Evolutionary conservation across 139 green algal species (phyloP), one percentile per base, ranked within the genome.

Genomic region (Bryopsis sp.): DNA sequence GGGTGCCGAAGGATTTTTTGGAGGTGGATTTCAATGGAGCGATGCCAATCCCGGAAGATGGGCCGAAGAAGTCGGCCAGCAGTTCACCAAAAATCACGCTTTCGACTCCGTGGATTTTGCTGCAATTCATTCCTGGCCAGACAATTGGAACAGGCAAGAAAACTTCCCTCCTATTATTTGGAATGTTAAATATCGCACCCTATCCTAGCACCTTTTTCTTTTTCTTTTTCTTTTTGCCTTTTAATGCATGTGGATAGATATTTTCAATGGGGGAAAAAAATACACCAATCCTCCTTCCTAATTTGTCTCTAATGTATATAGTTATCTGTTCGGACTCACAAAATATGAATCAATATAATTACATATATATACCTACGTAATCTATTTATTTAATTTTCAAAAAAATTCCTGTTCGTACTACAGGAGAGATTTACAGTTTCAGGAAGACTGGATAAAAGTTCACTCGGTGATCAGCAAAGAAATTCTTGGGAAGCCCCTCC

Each of bases 1-100:
- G 2, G 82, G 84, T 2, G 74, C 70, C 38, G 84, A 90, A 79
- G 84, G 79, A 32, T 90, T 90, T 75, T 90, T 78, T 29, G 39
- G 39, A 39, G 34, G 2, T 2, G 24, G 47, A 7, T 35, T 48
- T 11, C 1, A 15, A 0, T 31, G 50, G 48, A 31, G 43, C n/a
- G 29, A 67, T 50, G 59, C 54, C 62, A 83, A 83, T 76, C 75
- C 77, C 3, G 70, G 60, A 38, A 50, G 47, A 11, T 94, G 87
- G 87, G 77, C 80, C 0, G 29, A 38, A 0, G 57, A 73, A 0
- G 75, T 77, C 15, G 87, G 87, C 1, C 87, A 94, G 76, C 81
- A 94, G 80, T 94, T 90, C 71, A 76, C 81, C 3, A 47, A 39
- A 28, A 86, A 94, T 78, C 80, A 82, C 61, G 48, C 68, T 15